Conservation (phyloP, 352 stramenopile species). For the Detonula confervacea region DNA sequence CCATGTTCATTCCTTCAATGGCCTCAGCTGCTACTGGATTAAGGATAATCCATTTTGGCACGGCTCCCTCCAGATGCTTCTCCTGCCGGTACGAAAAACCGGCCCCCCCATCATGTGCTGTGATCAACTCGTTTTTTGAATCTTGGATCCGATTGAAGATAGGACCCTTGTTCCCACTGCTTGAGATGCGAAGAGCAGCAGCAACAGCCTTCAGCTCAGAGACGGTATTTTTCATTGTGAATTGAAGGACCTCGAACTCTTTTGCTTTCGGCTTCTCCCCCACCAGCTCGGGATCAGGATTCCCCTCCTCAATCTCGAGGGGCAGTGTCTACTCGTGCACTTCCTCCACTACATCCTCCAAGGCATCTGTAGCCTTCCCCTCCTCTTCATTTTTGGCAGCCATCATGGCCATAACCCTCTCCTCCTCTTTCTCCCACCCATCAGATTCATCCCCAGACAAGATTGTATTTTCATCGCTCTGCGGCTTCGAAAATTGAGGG, state of each 20-base stretch:
- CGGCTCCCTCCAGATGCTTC: neutral
- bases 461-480: conserved; percentile 6
- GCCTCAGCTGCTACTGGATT: neutral
- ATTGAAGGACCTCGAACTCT: neutral
- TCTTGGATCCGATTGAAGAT: conserved; percentile 9
- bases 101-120: neutral
- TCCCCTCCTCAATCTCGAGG: neutral
- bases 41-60: conserved; percentile 11
- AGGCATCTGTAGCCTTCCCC: neutral
- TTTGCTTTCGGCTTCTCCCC: neutral
- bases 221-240: conserved; percentile 4
- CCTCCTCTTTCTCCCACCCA: conserved; percentile 6
- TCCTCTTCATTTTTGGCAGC: neutral
- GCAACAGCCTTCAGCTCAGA: conserved; percentile 1
- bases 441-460: conserved; percentile 6
- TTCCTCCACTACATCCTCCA: neutral
- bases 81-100: conserved; percentile 8
- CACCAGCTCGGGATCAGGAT: neutral
- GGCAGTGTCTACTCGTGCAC: conserved; percentile 5
- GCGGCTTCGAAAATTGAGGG: conserved; percentile 9
- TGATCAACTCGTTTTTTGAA: conserved; percentile 3
- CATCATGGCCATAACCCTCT: neutral
- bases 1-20: neutral
- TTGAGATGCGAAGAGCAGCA: neutral
- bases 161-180: neutral